A percentile compares a stretch with the other conserved stretches of the same genome.
Conservation (phyloP, 1,139 yeast genomes). For the Ogataea hybrid region DNA sequence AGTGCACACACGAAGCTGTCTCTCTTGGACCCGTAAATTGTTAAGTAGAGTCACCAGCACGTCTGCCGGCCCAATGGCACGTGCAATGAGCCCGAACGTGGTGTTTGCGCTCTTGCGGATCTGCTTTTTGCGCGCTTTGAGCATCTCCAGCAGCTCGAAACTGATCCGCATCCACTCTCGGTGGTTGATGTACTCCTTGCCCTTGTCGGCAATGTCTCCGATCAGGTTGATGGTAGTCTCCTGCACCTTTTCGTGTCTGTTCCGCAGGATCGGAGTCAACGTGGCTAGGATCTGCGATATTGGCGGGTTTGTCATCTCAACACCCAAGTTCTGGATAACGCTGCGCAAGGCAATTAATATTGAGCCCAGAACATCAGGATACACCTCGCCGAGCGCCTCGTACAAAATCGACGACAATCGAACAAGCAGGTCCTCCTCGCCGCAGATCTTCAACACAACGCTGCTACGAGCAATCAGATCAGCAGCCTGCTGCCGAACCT, state of each 20-base stretch:
- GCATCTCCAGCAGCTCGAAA: conserved; percentile 84
- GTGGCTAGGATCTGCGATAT: conserved; percentile 82
- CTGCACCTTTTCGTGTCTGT: conserved; percentile 90
- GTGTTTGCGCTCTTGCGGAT: conserved; percentile 84
- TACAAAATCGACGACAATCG: conserved; percentile 75
- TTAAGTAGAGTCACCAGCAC: conserved; percentile 82
- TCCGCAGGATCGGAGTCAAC: conserved; percentile 85
- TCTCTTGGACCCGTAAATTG: conserved; percentile 87
- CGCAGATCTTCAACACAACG: conserved; percentile 66
- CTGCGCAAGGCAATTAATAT: conserved; percentile 67
- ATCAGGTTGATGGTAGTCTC: conserved; percentile 78
- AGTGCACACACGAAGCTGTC: conserved; percentile 94
- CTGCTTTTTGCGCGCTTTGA: conserved; percentile 77
- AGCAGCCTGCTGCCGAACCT: conserved; percentile 82
- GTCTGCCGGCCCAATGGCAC: conserved; percentile 95
- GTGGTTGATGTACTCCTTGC: conserved; percentile 85
- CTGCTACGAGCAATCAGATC: conserved; percentile 70
- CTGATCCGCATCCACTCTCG: conserved; percentile 98
- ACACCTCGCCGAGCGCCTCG: conserved; percentile 93
- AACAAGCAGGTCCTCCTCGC: conserved; percentile 58
- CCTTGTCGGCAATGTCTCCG: conserved; percentile 78
- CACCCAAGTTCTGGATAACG: conserved; percentile 50
- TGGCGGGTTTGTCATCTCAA: conserved; percentile 69
- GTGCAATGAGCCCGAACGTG: conserved; percentile 89
- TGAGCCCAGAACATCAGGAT: conserved; percentile 91